A percentile compares a stretch with the other conserved stretches of the same genome.
Evolutionary conservation across 441 rosid species (phyloP).

Genomic region (Aleurites moluccanus): DNA sequence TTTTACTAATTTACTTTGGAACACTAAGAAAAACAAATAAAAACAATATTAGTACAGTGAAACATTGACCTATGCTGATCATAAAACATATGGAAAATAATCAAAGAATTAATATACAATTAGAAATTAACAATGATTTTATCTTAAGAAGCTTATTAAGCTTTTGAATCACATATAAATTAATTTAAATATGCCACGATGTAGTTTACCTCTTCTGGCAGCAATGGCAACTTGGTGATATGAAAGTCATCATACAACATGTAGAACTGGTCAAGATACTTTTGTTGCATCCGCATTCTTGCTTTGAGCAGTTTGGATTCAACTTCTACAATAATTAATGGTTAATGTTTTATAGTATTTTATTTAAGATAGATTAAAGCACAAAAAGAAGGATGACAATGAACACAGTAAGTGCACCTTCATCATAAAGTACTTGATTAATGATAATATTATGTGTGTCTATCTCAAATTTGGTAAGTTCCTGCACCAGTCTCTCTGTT

Average conservation of each 20-base stretch:
- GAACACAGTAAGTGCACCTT: conserved; percentile 47
- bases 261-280: conserved; percentile 97
- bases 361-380: conserved; percentile 1
- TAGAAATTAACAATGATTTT: neutral
- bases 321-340: conserved; percentile 40
- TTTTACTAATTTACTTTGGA: neutral
- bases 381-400: neutral
- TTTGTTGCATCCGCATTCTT: conserved; percentile 97
- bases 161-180: neutral
- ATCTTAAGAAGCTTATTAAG: neutral
- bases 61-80: neutral
- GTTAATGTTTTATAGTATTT: conserved; percentile 21
- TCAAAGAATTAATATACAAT: neutral
- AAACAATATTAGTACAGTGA: neutral
- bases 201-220: conserved; percentile 86
- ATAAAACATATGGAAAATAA: neutral
- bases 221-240: conserved; percentile 91
- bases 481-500: conserved; percentile 98
- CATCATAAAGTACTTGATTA: conserved; percentile 93
- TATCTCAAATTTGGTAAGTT: conserved; percentile 96
- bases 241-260: conserved; percentile 96
- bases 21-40: neutral
- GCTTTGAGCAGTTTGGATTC: conserved; percentile 92
- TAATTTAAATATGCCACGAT: neutral
- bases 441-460: conserved; percentile 96